Evolutionary conservation across 768 basidiomycete genomes (phyloP).

Genomic region (Mycena filopes): DNA sequence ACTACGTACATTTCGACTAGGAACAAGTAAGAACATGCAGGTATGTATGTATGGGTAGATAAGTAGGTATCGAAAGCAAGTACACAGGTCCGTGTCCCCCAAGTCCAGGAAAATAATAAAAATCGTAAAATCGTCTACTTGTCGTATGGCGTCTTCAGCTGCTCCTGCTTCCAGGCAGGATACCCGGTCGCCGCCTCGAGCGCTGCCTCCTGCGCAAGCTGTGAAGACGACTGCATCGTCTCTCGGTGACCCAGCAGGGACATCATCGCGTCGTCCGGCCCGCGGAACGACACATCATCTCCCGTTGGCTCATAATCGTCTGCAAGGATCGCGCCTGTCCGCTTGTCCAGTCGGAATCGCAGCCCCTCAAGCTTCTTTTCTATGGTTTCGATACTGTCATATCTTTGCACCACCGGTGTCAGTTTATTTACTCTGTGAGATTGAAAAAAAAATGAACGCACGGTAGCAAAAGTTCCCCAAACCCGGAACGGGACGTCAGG

Average conservation of each 20-base stretch:
- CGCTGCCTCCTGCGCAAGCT: constrained; percentile 36
- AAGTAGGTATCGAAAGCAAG: neutral
- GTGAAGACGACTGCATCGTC: constrained; percentile 37
- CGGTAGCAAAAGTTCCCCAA: constrained; percentile 68
- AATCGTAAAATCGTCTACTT: neutral
- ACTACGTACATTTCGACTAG: too few species aligned
- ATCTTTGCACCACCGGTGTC: constrained; percentile 34
- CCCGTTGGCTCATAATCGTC: constrained; percentile 53
- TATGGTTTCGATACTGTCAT: constrained; percentile 59
- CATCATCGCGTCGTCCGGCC: constrained; percentile 51
- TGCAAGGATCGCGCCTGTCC: constrained; percentile 71
- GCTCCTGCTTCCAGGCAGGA: constrained; percentile 16
- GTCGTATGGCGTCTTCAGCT: constrained; percentile 26
- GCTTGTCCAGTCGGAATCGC: constrained; percentile 63
- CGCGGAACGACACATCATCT: constrained; percentile 36
- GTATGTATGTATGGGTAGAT: constrained; percentile 14
- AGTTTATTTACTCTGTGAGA: neutral
- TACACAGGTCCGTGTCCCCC: constrained; percentile 24
- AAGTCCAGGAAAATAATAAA: neutral
- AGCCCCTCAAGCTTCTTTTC: constrained; percentile 61
- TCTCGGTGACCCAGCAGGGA: constrained; percentile 44
- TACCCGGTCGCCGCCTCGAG: constrained; percentile 21
- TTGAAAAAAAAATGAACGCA: neutral
- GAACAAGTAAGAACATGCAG: neutral
- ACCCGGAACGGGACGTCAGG: constrained; percentile 69